Evolutionary conservation across 1,284 basidiomycete genomes (phyloP), one percentile per base, ranked within the genome.

Genomic region (Ceratobasidium papillatum): DNA sequence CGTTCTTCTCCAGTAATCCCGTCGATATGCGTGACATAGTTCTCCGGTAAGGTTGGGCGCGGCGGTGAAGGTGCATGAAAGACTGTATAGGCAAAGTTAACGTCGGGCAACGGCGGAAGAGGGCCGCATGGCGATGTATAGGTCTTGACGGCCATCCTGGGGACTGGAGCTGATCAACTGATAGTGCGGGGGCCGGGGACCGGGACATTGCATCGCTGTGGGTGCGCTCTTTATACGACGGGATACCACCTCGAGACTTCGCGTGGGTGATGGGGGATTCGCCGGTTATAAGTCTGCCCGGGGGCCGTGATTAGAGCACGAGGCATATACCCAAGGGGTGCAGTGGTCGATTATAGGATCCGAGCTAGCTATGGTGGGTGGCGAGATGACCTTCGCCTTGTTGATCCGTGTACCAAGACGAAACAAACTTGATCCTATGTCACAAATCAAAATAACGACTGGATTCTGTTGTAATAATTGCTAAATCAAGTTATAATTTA

Each of bases 1-100:
- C 68, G 68, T 30, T 71, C 17, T 32, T 71, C 68, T 2, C 68
- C 68, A 30, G 68, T 71, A 32, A 71, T 71, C 1, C 68, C 68
- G 58, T 71, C 68, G 22, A 71, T 71, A n/a, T 71, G 68, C 2
- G 49, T 43, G 25, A 61, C 43, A 32, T 71, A 71, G 56, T 71
- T 43, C 2, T 71, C 68, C 2, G 68, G 68, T 3, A 71, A 56
- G 11, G 56, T n/a, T 25, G 68, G 68, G 11, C 68, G 68, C 27
- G 68, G 68, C 36, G 68, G 68, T 1, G 68, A 71, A 2, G 68
- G 68, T 12, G 41, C 8, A 43, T 71, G 43, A 22, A 71, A 25
- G 11, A 61, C 0, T 36, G 68, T 47, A 22, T 59, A 25, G 27
- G 49, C 49, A 38, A 71, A 71, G 49, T 71, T 71, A 19, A 32